Evolutionary conservation across 176 grass and related monocot species (phyloP).

Genomic region (Aegilops sharonensis): DNA sequence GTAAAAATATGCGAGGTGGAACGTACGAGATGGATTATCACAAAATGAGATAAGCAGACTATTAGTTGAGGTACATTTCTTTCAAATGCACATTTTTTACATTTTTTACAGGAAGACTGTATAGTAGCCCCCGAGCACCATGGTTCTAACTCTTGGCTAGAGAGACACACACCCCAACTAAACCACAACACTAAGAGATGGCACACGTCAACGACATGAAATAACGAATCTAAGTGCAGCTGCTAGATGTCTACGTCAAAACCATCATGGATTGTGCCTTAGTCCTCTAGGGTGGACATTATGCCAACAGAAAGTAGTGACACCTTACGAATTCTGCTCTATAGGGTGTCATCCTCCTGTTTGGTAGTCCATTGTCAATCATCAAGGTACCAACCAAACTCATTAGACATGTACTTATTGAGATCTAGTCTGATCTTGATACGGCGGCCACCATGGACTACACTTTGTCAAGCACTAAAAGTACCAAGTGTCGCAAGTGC

Average conservation of each 20-base stretch:
- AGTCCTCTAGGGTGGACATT: neutral
- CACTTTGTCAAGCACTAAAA: neutral
- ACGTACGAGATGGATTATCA: constrained; percentile 1
- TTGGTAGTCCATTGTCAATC: neutral
- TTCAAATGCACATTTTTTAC: neutral
- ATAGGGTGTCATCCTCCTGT: neutral
- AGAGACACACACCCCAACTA: neutral
- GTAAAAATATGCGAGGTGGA: neutral
- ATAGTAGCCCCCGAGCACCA: neutral
- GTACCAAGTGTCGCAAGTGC: neutral
- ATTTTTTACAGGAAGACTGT: neutral
- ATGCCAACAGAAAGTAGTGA: neutral
- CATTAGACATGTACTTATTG: neutral
- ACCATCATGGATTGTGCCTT: neutral
- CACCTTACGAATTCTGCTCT: neutral
- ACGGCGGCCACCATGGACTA: neutral
- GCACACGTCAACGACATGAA: neutral
- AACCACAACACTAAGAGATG: neutral
- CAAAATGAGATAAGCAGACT: neutral
- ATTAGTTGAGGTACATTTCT: neutral
- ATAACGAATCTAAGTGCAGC: neutral
- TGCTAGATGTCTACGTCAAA: neutral
- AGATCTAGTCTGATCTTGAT: neutral
- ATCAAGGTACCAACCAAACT: neutral
- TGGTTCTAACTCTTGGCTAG: neutral